phyloP scores from a whole-genome alignment of 257 asterid species.

The Lithospermum erythrorhizon region DNA sequence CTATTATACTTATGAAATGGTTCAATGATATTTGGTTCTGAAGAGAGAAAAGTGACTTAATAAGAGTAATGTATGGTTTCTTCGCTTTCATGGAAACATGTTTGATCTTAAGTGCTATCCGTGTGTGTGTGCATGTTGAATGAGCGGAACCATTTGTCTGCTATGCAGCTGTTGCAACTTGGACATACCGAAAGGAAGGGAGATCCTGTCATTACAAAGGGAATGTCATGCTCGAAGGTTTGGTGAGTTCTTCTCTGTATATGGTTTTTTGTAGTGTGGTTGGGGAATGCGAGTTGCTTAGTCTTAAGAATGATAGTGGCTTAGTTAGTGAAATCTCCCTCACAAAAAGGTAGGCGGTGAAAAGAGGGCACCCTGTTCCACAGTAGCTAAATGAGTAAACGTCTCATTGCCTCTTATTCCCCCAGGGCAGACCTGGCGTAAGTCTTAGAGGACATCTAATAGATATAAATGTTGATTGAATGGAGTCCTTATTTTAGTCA shows the following conservation, averaged over 20 bases:
- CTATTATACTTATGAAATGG: too few relatives aligned
- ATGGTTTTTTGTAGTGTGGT: not conserved
- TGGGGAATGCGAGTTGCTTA: not conserved
- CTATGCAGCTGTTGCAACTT: conserved; percentile 58
- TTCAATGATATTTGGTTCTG: too few relatives aligned
- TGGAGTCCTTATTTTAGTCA: too few relatives aligned
- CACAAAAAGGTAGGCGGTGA: not conserved
- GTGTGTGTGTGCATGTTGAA: not conserved
- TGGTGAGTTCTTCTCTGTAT: conserved; percentile 30
- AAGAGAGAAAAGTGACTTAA: not conserved
- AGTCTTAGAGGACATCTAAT: too few relatives aligned
- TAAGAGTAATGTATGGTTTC: not conserved
- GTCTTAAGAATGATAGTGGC: not conserved
- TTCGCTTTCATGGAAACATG: too few relatives aligned
- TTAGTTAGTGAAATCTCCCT: not conserved
- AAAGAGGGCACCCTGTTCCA: not conserved
- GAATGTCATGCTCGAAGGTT: conserved; percentile 58
- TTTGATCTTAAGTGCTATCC: not conserved
- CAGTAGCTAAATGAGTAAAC: not conserved
- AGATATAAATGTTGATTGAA: too few relatives aligned
- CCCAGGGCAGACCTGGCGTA: not conserved
- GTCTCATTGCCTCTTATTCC: not conserved
- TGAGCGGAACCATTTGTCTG: not conserved
- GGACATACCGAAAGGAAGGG: conserved; percentile 56
- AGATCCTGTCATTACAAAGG: conserved; percentile 38